These are phyloP conservation scores for Eimeria maxima DNA, from an alignment of 169 alveolate genomes.

Conservation along the genomic window DNA sequence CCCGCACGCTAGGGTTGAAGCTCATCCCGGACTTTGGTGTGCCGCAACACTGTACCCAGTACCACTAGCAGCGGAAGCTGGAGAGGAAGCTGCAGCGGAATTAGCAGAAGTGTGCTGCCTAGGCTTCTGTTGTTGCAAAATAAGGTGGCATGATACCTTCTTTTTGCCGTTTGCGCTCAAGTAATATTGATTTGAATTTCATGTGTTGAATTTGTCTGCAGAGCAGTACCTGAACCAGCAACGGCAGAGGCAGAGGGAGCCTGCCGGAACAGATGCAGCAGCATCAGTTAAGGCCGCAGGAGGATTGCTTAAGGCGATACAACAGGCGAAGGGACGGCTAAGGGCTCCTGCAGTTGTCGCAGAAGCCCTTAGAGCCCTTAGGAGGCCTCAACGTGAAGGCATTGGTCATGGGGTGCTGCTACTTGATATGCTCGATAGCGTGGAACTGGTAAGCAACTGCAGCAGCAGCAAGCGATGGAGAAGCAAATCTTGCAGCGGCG, in stretches of 20 bases:
- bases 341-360: constrained; percentile 71
- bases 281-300: not conserved
- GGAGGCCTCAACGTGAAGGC: constrained; percentile 26
- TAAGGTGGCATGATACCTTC: not conserved
- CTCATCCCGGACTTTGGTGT: constrained; percentile 67
- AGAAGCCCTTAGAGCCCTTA: constrained; percentile 57
- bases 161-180: not conserved
- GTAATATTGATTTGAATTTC: not conserved
- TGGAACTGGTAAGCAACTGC: constrained; percentile 11
- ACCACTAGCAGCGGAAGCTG: constrained; percentile 22
- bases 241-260: constrained; percentile 36
- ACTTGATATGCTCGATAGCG: constrained; percentile 67
- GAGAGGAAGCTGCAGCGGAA: not conserved
- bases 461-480: constrained; percentile 28
- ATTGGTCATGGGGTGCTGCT: constrained; percentile 36
- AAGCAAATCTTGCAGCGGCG: not conserved
- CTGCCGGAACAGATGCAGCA: constrained; percentile 3
- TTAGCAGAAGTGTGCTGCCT: not conserved
- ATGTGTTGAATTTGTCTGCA: constrained; percentile 16
- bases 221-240: constrained; percentile 49
- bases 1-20: constrained; percentile 23
- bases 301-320: not conserved
- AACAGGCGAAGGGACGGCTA: constrained; percentile 62
- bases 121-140: not conserved
- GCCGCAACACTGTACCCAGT: not conserved